phyloP scores from a whole-genome alignment of 2,329 filamentous ascomycete genomes.

The Colletotrichum sidae region DNA sequence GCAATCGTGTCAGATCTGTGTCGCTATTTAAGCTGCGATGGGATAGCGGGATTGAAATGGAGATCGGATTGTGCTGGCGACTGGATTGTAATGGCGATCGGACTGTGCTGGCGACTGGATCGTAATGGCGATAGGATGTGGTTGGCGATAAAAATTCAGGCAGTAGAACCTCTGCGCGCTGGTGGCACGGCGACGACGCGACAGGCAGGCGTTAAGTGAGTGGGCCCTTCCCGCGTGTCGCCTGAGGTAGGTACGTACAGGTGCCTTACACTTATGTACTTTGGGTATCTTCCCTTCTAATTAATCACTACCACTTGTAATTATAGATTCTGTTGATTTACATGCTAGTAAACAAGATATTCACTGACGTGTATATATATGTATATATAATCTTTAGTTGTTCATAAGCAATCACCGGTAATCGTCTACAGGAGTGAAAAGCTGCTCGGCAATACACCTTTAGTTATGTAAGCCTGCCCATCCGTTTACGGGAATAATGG shows the following conservation, averaged over 20 bases:
- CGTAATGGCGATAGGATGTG: conserved; percentile 14
- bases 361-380: too few species aligned
- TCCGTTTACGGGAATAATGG: too few species aligned
- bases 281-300: too few species aligned
- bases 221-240: conserved; percentile 1
- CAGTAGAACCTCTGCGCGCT: conserved; percentile 20
- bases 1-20: too few species aligned
- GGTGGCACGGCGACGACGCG: conserved; percentile 37
- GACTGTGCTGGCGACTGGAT: conserved; percentile 1
- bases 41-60: background rate
- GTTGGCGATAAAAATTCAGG: conserved; percentile 35
- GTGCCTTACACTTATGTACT: too few species aligned
- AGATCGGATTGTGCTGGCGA: conserved; percentile 3
- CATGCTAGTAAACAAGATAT: too few species aligned
- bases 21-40: too few species aligned
- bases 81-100: background rate
- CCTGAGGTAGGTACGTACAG: background rate
- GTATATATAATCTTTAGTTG: too few species aligned
- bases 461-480: conserved; percentile 8
- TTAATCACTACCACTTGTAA: too few species aligned
- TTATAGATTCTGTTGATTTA: too few species aligned
- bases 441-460: background rate
- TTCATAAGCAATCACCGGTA: too few species aligned
- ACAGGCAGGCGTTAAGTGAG: conserved; percentile 29
- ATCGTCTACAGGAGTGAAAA: too few species aligned